Base-by-base conservation (phyloP, 176 grass and related monocot genomes). In the Calamus simplicifolius region DNA sequence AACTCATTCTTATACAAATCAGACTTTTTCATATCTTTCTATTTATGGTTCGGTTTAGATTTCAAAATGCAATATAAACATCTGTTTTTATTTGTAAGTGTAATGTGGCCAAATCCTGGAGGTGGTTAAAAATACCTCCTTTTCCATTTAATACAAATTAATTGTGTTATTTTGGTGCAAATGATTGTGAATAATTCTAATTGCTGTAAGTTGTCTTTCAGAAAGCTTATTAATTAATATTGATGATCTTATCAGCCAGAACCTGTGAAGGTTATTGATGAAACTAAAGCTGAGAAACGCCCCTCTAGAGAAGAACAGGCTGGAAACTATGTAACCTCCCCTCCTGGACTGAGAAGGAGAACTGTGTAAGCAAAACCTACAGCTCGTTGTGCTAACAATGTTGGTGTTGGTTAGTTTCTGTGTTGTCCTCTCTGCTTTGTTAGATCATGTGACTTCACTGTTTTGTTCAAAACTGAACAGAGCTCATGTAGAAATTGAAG, bases 341-440 rank as follows among this genome's bases (percentile, higher is more conserved):
- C 80, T 54, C 76, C 68, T 67, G 86, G 83, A 67, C 62, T 96
- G 65, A 78, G 91, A 51, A 81, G 80, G 69, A 82, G 91, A 80
- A 71, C 77, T 25, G 52, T 48, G 74, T 87, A 80, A 82, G 80
- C 81, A 62, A 63, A 59, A 6, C 27, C 27, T 54, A 19, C n/a
- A 21, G 14, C 30, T 17, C 17, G 12, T 59, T 61, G 18, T 25
- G 58, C 59, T 19, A 29, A 53, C 1, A 50, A 55, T 57, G 2
- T 23, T 31, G 8, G 43, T 75, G 51, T 57, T 18, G 14, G 48
- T 27, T 61, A 13, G 8, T 64, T 29, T 58, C 50, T 55, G 23
- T 61, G 3, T 18, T 52, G 59, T 50, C 5, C 35, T 16, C 61
- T 30, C 3, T 58, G 66, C 3, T 14, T 43, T 43, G 35, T 43